Evolutionary conservation across 2,329 filamentous ascomycete species (phyloP), one percentile per base, ranked within the genome.

Genomic region (Monosporascus ibericus): DNA sequence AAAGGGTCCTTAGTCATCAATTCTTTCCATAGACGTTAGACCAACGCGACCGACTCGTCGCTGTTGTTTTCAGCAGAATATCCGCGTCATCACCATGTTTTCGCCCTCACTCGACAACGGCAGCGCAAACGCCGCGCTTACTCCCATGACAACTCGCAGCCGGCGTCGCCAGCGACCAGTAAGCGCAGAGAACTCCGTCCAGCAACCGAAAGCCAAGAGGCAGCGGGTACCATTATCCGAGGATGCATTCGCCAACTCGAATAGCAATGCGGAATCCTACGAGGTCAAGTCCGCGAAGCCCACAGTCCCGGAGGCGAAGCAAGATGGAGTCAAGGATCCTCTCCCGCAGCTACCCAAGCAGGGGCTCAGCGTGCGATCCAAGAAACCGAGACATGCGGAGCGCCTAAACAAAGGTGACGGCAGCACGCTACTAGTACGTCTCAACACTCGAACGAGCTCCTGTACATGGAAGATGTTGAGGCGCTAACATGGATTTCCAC

Each of bases 331-430:
- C 58, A 77, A 80, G 58, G 74, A 70, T 53, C 55, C 64, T 55
- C 56, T 65, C 44, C 54, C 50, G 11, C 42, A 18, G 24, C 42
- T 25, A 9, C 67, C 72, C 44, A 75, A 72, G 57, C 78, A 75
- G 59, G 82, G 86, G 61, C 74, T 83, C 47, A 81, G 74, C 53
- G 74, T 85, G 39, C 77, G 84, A 56, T 76, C 79, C 9, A 86
- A 85, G 65, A 86, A 86, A 66, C 65, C 76, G 47, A 84, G 84
- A 63, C 71, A 77, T n/a, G 76, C 76, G 55, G 83, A 88, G 63
- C 78, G 86, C 60, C 73, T 75, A 44, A 77, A 74, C 60, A 88
- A 87, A 66, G 84, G 84, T 47, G 86, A 90, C 64, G 82, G 84
- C 34, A 85, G 82, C 60, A 74, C 83, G 55, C 75, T 86, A 60